Conservation (phyloP, 192 early-diverging fungal genomes). For the Pilobolus umbonatus region DNA sequence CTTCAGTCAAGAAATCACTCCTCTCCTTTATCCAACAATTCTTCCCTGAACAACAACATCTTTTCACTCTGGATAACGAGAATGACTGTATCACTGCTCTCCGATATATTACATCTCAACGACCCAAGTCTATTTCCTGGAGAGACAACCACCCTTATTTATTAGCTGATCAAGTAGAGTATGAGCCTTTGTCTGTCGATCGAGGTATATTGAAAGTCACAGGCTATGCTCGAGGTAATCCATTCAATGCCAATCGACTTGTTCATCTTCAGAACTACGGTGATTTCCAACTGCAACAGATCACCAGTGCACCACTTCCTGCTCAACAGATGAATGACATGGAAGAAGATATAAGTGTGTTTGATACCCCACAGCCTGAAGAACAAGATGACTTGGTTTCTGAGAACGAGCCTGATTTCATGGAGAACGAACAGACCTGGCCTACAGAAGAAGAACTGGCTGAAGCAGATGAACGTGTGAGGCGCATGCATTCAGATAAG, state of each 20-base stretch:
- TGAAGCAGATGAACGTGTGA: slow-evolving; percentile 61
- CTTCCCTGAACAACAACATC: slow-evolving; percentile 78
- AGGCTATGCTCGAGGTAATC: slow-evolving; percentile 80
- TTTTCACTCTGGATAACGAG: slow-evolving; percentile 57
- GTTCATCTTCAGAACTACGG: slow-evolving; percentile 91
- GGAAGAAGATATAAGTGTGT: slow-evolving; percentile 39
- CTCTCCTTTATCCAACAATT: slow-evolving; percentile 79
- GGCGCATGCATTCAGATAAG: slow-evolving; percentile 24
- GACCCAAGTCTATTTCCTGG: slow-evolving; percentile 79
- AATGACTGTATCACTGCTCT: slow-evolving; percentile 62
- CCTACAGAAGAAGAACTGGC: slow-evolving; percentile 93
- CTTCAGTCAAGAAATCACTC: slow-evolving; percentile 81
- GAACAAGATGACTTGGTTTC: slow-evolving; percentile 76
- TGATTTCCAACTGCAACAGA: slow-evolving; percentile 85
- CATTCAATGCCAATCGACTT: slow-evolving; percentile 86
- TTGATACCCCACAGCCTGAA: slow-evolving; percentile 67
- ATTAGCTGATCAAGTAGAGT: slow-evolving; percentile 72
- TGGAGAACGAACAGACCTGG: slow-evolving; percentile 98
- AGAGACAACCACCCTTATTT: slow-evolving; percentile 86
- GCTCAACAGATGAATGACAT: slow-evolving; percentile 8
- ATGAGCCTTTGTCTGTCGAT: slow-evolving; percentile 49
- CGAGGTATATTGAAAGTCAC: slow-evolving; percentile 71
- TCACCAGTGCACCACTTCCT: slow-evolving; percentile 12
- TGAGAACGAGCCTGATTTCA: slow-evolving; percentile 83
- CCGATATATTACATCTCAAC: slow-evolving; percentile 72